These are phyloP conservation scores for Fusarium kyushuense DNA, from an alignment of 2,329 filamentous ascomycete species.

Conservation along the genomic window DNA sequence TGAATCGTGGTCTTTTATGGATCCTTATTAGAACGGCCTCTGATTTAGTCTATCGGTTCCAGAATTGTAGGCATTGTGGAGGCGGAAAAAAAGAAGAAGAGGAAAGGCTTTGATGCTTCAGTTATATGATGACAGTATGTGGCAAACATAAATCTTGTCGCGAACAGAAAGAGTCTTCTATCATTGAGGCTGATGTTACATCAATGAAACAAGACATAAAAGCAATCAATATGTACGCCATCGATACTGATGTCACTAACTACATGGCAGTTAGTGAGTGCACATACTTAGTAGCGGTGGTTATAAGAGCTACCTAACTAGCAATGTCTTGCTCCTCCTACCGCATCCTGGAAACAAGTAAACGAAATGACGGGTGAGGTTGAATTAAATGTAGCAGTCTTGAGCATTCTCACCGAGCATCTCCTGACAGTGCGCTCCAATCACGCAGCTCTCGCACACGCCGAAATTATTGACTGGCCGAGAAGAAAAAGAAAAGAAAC, in stretches of 20 bases:
- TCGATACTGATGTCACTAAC: not conserved
- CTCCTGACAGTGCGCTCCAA: slow-evolving; percentile 35
- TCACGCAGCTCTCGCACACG: slow-evolving; percentile 27
- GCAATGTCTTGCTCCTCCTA: slow-evolving; percentile 9
- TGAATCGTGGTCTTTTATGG: slow-evolving; percentile 29
- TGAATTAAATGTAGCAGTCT: slow-evolving; percentile 9
- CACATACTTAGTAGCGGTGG: not conserved
- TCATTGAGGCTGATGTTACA: not conserved
- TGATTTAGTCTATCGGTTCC: slow-evolving; percentile 7
- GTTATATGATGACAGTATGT: not conserved
- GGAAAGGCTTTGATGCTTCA: not conserved
- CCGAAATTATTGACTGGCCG: slow-evolving; percentile 4
- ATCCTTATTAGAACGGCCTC: slow-evolving; percentile 20
- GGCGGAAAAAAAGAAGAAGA: not conserved
- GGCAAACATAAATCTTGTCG: slow-evolving; percentile 1
- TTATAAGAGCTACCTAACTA: slow-evolving; percentile 10
- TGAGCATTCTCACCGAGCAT: slow-evolving; percentile 14
- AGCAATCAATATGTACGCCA: not conserved
- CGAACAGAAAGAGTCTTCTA: not conserved
- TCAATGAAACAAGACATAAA: not conserved
- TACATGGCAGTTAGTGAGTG: not conserved
- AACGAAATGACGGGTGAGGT: slow-evolving; percentile 13
- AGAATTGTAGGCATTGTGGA: slow-evolving; percentile 13
- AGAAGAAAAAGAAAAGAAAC: slow-evolving; percentile 16
- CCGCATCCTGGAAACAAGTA: slow-evolving; percentile 13